Base-by-base conservation (phyloP, 2,329 filamentous ascomycete genomes). In the Hymenoscyphus occultus region DNA sequence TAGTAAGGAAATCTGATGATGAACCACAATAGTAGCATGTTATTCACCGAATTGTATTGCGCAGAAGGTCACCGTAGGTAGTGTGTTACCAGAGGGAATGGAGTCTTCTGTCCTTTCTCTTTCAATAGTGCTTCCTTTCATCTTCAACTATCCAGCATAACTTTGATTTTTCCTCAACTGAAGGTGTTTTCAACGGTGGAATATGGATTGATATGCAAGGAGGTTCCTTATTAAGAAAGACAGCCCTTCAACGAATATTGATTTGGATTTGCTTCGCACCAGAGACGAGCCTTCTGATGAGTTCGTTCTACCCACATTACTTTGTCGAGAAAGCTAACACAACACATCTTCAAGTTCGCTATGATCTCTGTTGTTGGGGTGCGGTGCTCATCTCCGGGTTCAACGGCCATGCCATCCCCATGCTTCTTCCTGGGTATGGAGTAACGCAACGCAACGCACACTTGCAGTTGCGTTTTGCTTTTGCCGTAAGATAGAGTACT, bases 121-220 rank as follows among this genome's bases (percentile, higher is more conserved):
- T 58, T 58, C 10, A 58, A 19, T 16, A 58, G 22, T 35, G 28
- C 31, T 58, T 39, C 35, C 13, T 58, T 31, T 5, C 13, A 51
- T 35, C 48, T 28, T 51, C 19, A 28, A 51, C 19, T 35, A 4
- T 22, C 45, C 45, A 51, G 45, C 48, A 22, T 19, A 54, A 28
- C 48, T 54, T 54, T 54, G 48, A 22, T 54, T 54, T 54, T 54
- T 54, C 48, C 19, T 54, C 45, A 51, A 51, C n/a, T 51, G 22
- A 51, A 51, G 22, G 22, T 10, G 22, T 51, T 51, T 22, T 51
- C 13, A 54, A 28, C 48, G 19, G 48, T 54, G 19, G 48, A 54
- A 22, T 54, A 54, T 54, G 19, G 19, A 13, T 28, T 28, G 3
- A 13, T 59, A 59, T 42, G 58, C 58, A 59, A 42, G 39, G 58